Evolutionary conservation across 306 rosid genomes (phyloP).

Genomic region (Heteromeles arbutifolia): DNA sequence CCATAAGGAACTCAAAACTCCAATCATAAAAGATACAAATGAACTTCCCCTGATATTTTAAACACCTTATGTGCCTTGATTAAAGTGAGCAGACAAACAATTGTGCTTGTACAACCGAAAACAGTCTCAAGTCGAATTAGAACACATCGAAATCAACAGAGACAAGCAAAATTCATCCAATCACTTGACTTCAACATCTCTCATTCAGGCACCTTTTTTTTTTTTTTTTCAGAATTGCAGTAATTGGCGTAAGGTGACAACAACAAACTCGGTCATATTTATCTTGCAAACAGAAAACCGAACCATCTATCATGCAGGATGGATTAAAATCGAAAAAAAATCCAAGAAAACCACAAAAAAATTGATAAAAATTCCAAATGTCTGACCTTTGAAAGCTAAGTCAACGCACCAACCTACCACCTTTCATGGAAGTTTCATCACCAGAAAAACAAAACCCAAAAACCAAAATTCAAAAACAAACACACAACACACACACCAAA

Average conservation of each 20-base stretch:
- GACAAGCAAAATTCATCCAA: slow-evolving; percentile 20
- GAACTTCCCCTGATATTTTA: not conserved
- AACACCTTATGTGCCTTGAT: not conserved
- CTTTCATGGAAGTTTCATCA: slow-evolving; percentile 40
- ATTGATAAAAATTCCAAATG: slow-evolving; percentile 16
- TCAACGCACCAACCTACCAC: slow-evolving; percentile 89
- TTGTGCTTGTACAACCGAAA: slow-evolving; percentile 7
- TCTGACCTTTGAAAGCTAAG: slow-evolving; percentile 41
- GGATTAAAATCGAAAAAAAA: slow-evolving; percentile 15
- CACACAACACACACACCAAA: slow-evolving; percentile 20
- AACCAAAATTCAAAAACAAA: slow-evolving; percentile 31
- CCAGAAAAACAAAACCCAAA: slow-evolving; percentile 25
- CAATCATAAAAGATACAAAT: not conserved
- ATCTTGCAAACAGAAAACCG: slow-evolving; percentile 13
- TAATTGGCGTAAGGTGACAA: slow-evolving; percentile 16
- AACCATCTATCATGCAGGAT: slow-evolving; percentile 17
- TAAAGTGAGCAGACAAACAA: slow-evolving; percentile 6
- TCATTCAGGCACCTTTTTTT: not conserved
- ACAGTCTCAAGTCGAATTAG: slow-evolving; percentile 9
- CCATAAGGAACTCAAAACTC: slow-evolving; percentile 6
- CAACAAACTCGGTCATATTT: slow-evolving; percentile 12
- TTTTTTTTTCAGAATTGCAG: not conserved
- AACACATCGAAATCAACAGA: not conserved
- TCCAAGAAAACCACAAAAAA: not conserved
- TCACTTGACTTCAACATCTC: slow-evolving; percentile 8